A percentile compares a stretch with the other conserved stretches of the same genome.
These are phyloP conservation scores for Skeletonema costatum DNA, from an alignment of 108 stramenopile genomes.

Conservation along the genomic window DNA sequence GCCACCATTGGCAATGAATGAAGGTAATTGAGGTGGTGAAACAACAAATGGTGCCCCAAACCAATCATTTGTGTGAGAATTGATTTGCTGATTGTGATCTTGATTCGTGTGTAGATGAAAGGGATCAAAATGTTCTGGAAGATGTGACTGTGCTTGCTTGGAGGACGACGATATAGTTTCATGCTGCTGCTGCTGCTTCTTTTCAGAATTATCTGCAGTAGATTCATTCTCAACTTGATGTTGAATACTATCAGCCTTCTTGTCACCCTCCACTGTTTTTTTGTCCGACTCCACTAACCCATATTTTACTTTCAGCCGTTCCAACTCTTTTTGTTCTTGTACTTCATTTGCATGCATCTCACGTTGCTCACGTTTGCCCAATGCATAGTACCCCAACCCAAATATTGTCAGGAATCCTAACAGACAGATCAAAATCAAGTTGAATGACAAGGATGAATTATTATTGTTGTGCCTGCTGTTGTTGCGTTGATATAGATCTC, in stretches of 20 bases:
- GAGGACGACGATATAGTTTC: not conserved
- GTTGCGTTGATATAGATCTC: not conserved
- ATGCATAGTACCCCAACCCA: not conserved
- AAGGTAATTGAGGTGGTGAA: slow-evolving; percentile 3
- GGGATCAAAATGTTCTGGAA: slow-evolving; percentile 10
- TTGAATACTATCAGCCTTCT: not conserved
- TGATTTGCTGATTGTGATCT: not conserved
- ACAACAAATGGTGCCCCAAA: slow-evolving; percentile 23
- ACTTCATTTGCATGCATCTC: not conserved
- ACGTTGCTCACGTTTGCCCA: not conserved
- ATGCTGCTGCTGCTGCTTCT: not conserved
- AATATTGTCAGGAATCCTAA: not conserved
- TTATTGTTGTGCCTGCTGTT: not conserved
- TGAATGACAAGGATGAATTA: not conserved
- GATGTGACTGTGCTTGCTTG: not conserved
- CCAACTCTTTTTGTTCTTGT: not conserved
- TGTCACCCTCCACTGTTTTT: not conserved
- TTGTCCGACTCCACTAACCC: not conserved
- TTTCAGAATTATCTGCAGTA: not conserved
- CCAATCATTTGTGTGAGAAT: slow-evolving; percentile 14
- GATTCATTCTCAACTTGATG: not conserved
- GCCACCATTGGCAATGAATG: slow-evolving; percentile 1
- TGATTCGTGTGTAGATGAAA: not conserved
- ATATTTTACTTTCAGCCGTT: slow-evolving; percentile 5
- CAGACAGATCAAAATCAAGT: not conserved